A percentile compares a stretch with the other conserved stretches of the same genome.
These are phyloP conservation scores for Pseudonitzschia multistriata DNA, from an alignment of 108 stramenopile genomes.

Conservation along the genomic window DNA sequence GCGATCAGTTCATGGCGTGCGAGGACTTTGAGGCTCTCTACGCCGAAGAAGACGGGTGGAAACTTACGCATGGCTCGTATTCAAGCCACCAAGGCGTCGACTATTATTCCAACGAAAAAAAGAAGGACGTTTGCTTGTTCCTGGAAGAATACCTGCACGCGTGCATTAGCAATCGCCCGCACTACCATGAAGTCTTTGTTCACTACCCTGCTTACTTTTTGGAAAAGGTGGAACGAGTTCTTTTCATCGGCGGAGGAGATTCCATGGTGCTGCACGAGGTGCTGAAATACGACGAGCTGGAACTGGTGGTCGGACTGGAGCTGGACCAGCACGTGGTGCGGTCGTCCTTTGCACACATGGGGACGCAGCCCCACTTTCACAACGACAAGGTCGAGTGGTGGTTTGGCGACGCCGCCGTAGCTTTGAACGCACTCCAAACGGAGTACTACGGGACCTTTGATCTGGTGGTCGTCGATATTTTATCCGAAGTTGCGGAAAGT, in stretches of 20 bases:
- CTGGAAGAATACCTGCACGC: slow-evolving; percentile 67
- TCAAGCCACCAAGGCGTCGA: slow-evolving; percentile 25
- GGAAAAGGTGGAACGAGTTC: slow-evolving; percentile 27
- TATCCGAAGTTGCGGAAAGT: slow-evolving; percentile 63
- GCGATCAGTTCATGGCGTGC: slow-evolving; percentile 6
- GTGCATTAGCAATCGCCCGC: slow-evolving; percentile 70
- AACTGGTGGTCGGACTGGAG: slow-evolving; percentile 41
- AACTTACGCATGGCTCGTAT: not conserved
- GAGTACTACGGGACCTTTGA: slow-evolving; percentile 42
- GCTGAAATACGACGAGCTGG: slow-evolving; percentile 46
- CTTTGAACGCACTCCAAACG: slow-evolving; percentile 21
- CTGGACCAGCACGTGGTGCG: slow-evolving; percentile 45
- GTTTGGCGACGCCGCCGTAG: slow-evolving; percentile 29
- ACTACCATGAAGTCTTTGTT: slow-evolving; percentile 53
- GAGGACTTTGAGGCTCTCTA: slow-evolving; percentile 1
- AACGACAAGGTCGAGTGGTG: slow-evolving; percentile 42
- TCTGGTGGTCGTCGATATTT: slow-evolving; percentile 41
- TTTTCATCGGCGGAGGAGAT: slow-evolving; percentile 48
- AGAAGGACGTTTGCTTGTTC: slow-evolving; percentile 53
- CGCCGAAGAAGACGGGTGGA: not conserved
- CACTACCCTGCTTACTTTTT: slow-evolving; percentile 47
- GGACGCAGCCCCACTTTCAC: slow-evolving; percentile 48
- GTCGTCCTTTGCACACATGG: slow-evolving; percentile 24
- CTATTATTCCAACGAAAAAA: slow-evolving; percentile 17
- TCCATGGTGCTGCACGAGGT: slow-evolving; percentile 50